Conservation (phyloP, 78 protist genomes). For the Planoprotostelium fungivorum region DNA sequence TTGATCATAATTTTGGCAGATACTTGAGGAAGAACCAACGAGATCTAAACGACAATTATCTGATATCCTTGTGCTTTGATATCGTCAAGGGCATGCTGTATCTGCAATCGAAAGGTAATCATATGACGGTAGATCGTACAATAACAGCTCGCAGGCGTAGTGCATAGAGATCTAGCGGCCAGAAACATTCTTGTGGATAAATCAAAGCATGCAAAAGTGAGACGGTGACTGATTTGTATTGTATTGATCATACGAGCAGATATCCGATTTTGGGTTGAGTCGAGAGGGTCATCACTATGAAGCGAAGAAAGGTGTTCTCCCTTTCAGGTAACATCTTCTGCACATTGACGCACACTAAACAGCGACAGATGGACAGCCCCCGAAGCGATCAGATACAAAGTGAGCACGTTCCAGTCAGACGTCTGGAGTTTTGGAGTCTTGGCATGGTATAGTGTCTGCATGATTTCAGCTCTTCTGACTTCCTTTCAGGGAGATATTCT, state of each 20-base stretch:
- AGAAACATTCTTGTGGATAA: neutral
- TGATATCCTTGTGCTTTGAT: neutral
- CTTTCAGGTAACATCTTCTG: neutral
- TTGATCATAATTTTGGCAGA: no score
- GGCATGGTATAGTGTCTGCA: neutral
- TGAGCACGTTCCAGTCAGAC: neutral
- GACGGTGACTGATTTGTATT: neutral
- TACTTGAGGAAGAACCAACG: neutral
- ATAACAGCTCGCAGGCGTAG: neutral
- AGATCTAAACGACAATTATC: neutral
- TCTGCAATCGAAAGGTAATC: neutral
- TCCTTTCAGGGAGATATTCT: neutral
- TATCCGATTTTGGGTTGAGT: neutral
- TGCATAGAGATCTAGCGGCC: neutral
- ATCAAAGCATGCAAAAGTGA: neutral
- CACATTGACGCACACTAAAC: neutral
- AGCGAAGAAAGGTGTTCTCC: neutral
- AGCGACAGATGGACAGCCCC: neutral
- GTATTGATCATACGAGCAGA: neutral
- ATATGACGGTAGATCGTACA: neutral
- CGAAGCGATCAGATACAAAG: neutral
- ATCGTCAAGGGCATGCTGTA: neutral
- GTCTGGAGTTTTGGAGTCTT: neutral
- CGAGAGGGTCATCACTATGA: neutral
- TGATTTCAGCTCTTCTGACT: no score